These are phyloP conservation scores for Cyberlindnera meyerae DNA, from an alignment of 805 yeast species.

Conservation along the genomic window DNA sequence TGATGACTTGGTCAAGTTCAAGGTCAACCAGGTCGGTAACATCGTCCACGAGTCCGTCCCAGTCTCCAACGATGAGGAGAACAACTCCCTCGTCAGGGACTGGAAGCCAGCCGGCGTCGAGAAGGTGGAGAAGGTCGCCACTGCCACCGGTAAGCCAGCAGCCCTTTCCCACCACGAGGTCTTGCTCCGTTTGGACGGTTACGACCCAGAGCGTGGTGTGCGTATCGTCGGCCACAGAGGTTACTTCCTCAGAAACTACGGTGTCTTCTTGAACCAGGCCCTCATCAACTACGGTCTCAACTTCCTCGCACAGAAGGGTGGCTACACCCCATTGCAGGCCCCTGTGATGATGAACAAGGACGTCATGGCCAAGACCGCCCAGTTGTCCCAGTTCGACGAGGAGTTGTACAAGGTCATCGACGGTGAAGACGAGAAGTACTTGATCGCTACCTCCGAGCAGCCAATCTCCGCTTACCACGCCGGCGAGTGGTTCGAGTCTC, in stretches of 20 bases:
- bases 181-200: slow-evolving; percentile 89
- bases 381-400: slow-evolving; percentile 95
- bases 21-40: slow-evolving; percentile 91
- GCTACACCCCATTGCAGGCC: slow-evolving; percentile 89
- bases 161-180: slow-evolving; percentile 92
- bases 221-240: slow-evolving; percentile 98
- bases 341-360: slow-evolving; percentile 99
- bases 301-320: slow-evolving; percentile 73
- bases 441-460: slow-evolving; percentile 98
- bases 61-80: slow-evolving; percentile 80
- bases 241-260: slow-evolving; percentile 88
- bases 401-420: slow-evolving; percentile 95
- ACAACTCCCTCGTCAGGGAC: slow-evolving; percentile 79
- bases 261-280: slow-evolving; percentile 97
- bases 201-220: slow-evolving; percentile 98
- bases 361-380: slow-evolving; percentile 99
- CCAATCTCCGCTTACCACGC: slow-evolving; percentile 98
- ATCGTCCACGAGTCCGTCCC: slow-evolving; percentile 90
- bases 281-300: slow-evolving; percentile 91
- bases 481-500: slow-evolving; percentile 97
- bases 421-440: slow-evolving; percentile 95
- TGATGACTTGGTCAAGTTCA: slow-evolving; percentile 65
- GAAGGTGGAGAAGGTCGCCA: slow-evolving; percentile 58
- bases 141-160: slow-evolving; percentile 75
- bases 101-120: slow-evolving; percentile 79